Base-by-base conservation (phyloP, 2,329 filamentous ascomycete genomes). In the Furcasterigmium sp. region DNA sequence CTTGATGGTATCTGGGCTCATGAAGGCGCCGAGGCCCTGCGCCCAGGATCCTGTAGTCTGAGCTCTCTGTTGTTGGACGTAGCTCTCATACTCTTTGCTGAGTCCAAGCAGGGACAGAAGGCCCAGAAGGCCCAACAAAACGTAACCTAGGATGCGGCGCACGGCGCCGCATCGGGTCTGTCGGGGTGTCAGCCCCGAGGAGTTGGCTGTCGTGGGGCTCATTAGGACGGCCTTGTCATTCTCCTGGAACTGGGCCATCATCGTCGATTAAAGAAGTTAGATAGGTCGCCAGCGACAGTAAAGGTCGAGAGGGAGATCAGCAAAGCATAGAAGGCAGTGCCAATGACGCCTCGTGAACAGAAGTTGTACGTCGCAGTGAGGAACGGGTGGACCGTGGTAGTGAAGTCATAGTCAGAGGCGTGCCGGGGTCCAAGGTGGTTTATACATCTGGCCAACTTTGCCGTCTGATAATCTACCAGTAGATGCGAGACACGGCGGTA, bases 31-130 rank as follows among this genome's bases (percentile, higher is more conserved):
- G 14, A 50, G 43, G 6, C 43, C 43, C 25, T 43, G 40, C n/a
- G 40, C 36, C 42, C 52, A 51, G n/a, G 48, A 49, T 13, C 10
- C 29, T 11, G 37, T 37, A 8, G 15, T 25, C 19, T 13, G 18
- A 2, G 21, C 20, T 3, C 26, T 18, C 3, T 23, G 23, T 2
- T 37, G 32, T 11, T 39, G 28, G 2, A 48, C 21, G 10, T 46
- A 30, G 3, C 37, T 15, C 25, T 25, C 41, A n/a, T 49, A 29
- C 19, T 50, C 46, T 3, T 32, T 44, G 30, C 41, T 35, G 13
- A 50, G 17, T 14, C 37, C 43, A 37, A 50, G 44, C 30, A 48
- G 15, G n/a, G 48, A 50, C 9, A 45, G 38, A 3, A 50, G n/a
- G 21, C 44, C 37, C 41, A 50, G 28, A 7, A 50, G 36, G 4